Conservation (phyloP, 2,329 filamentous ascomycete species). For the Alternaria sp. region DNA sequence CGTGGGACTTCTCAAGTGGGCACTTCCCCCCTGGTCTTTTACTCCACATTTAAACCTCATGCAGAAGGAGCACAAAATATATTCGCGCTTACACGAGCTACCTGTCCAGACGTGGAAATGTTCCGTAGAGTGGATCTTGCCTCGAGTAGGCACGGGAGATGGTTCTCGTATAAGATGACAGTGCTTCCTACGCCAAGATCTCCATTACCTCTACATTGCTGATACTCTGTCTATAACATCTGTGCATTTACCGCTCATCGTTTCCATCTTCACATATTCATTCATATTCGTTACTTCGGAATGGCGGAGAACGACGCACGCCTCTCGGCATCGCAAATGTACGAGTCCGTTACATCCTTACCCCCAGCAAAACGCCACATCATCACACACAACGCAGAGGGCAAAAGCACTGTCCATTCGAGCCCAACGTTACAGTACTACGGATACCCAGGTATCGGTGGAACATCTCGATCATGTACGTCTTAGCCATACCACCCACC, state of each 20-base stretch:
- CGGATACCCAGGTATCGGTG: not conserved
- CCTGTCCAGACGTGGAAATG: not conserved
- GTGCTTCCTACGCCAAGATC: not conserved
- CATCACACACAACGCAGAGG: slow-evolving; percentile 40
- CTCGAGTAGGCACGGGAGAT: not conserved
- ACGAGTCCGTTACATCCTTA: slow-evolving; percentile 12
- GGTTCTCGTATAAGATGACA: not conserved
- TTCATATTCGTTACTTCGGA: not conserved
- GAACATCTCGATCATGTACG: not conserved
- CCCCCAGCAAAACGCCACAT: slow-evolving; percentile 46
- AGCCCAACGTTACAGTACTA: slow-evolving; percentile 23
- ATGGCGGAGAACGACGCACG: slow-evolving; percentile 16
- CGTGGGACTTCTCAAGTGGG: not conserved
- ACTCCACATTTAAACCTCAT: not conserved
- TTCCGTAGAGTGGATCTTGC: not conserved
- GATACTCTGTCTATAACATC: not conserved
- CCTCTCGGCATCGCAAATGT: slow-evolving; percentile 2
- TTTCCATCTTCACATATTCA: not conserved
- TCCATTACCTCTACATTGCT: not conserved
- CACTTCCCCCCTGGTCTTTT: not conserved
- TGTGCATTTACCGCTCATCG: not conserved
- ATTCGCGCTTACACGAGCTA: not conserved
- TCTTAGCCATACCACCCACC: not conserved
- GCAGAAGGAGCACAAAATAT: not conserved
- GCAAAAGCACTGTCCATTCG: slow-evolving; percentile 49